phyloP scores from a whole-genome alignment of 331 rosid genomes.

The Pyrus hybrid region DNA sequence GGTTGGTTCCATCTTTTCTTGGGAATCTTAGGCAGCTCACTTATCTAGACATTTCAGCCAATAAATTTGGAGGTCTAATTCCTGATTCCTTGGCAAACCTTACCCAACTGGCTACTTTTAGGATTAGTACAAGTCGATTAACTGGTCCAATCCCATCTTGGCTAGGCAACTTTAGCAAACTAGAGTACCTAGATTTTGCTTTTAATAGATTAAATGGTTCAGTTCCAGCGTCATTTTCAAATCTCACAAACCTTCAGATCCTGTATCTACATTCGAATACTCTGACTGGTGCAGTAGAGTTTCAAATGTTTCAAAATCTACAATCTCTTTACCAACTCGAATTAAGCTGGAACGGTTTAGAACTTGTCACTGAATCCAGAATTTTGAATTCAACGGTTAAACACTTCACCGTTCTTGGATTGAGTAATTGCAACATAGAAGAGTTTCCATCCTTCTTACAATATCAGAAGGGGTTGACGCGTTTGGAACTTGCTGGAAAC shows the following conservation, averaged over 20 bases:
- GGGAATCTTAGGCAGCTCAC: background rate
- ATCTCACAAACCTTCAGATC: too few species aligned
- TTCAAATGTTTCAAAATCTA: background rate
- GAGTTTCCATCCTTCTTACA: too few species aligned
- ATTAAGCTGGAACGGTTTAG: too few species aligned
- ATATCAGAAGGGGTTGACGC: too few species aligned
- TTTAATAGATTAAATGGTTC: background rate
- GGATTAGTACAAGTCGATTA: background rate
- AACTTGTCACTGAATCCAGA: too few species aligned
- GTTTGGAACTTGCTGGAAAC: too few species aligned
- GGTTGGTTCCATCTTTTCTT: background rate
- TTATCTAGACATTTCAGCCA: background rate
- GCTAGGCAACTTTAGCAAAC: background rate
- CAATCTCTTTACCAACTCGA: background rate
- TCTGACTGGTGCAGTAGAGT: background rate
- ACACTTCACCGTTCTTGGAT: too few species aligned
- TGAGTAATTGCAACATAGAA: too few species aligned
- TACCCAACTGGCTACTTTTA: background rate
- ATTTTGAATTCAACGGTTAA: too few species aligned
- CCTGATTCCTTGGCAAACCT: slow-evolving; percentile 3
- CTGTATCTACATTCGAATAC: too few species aligned
- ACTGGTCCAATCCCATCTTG: background rate
- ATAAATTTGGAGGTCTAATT: background rate
- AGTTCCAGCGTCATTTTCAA: too few species aligned
- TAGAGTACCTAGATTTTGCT: background rate